A percentile compares a stretch with the other conserved stretches of the same genome.
Evolutionary conservation across 1,284 basidiomycete genomes (phyloP).

Genomic region (Melampsora larici-populina): DNA sequence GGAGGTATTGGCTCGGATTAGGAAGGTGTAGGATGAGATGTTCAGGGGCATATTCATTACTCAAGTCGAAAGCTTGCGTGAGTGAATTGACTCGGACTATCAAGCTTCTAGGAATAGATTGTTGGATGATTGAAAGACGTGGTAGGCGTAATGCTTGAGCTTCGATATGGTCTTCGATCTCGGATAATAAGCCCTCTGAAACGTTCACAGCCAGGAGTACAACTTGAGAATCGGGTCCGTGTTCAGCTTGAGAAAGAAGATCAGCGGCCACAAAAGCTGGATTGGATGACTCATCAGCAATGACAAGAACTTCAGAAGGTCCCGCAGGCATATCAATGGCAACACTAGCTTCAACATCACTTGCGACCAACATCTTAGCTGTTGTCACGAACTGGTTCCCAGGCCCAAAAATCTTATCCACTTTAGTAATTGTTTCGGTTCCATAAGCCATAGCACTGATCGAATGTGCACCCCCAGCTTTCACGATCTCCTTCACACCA

Average conservation of each 20-base stretch:
- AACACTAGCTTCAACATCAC: slow-evolving; percentile 94
- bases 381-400: slow-evolving; percentile 94
- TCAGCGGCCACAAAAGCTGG: slow-evolving; percentile 93
- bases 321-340: slow-evolving; percentile 99
- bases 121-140: slow-evolving; percentile 81
- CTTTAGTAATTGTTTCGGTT: slow-evolving; percentile 91
- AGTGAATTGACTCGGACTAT: slow-evolving; percentile 71
- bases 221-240: slow-evolving; percentile 96
- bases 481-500: slow-evolving; percentile 80
- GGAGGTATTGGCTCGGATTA: slow-evolving; percentile 66
- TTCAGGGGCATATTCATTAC: slow-evolving; percentile 96
- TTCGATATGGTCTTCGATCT: slow-evolving; percentile 83
- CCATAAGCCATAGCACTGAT: slow-evolving; percentile 97
- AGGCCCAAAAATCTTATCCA: slow-evolving; percentile 88
- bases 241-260: slow-evolving; percentile 90
- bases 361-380: slow-evolving; percentile 68
- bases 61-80: slow-evolving; percentile 78
- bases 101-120: slow-evolving; percentile 86
- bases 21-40: slow-evolving; percentile 87
- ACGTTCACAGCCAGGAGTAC: slow-evolving; percentile 81
- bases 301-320: slow-evolving; percentile 90
- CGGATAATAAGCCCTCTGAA: slow-evolving; percentile 62
- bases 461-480: slow-evolving; percentile 94
- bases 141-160: slow-evolving; percentile 79
- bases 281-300: slow-evolving; percentile 81